Evolutionary conservation across 1,284 basidiomycete genomes (phyloP), one percentile per base, ranked within the genome.

Genomic region (Ceratobasidium sp.): DNA sequence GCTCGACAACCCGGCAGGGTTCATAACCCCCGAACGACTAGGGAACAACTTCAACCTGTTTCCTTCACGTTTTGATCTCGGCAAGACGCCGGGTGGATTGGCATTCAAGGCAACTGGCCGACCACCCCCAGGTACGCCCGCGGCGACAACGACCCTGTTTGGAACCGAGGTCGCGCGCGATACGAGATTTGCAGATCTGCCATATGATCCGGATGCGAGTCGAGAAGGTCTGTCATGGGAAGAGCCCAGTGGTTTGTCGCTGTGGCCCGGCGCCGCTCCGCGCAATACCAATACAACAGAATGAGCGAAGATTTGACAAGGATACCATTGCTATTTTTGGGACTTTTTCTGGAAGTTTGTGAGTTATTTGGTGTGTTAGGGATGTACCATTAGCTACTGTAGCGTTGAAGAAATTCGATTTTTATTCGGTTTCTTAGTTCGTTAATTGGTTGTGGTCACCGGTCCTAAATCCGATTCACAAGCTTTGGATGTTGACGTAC

Each of bases 111-210:
- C 64, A 23, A 69, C 64, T 28, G 64, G 64, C 9, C 50, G 64
- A 26, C 34, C 64, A 36, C 36, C 64, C 12, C 64, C 64, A 55
- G 64, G 64, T 1, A 69, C 64, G 3, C 64, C 64, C 3, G 64
- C 52, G 14, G 64, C 28, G 52, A 69, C 64, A 12, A 69, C 50
- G 10, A 69, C 64, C 52, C 52, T 69, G 26, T 69, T 55, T 45
- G 64, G 64, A 55, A 69, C 64, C 28, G 64, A 69, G 41, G 64
- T 69, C 10, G 50, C 64, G 9, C 64, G 64, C 36, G 64, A 69
- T n/a, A 57, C 32, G 12, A 32, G 64, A 36, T 69, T 69, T 45
- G 64, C 64, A n/a, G 64, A 69, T 50, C 23, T 69, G n/a, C 43
- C 64, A 46, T 69, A 69, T 43, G 64, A 69, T 50, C 52, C 41